These are phyloP conservation scores for Macadamia integrifolia DNA, from an alignment of 164 flowering plant genomes.

Conservation along the genomic window DNA sequence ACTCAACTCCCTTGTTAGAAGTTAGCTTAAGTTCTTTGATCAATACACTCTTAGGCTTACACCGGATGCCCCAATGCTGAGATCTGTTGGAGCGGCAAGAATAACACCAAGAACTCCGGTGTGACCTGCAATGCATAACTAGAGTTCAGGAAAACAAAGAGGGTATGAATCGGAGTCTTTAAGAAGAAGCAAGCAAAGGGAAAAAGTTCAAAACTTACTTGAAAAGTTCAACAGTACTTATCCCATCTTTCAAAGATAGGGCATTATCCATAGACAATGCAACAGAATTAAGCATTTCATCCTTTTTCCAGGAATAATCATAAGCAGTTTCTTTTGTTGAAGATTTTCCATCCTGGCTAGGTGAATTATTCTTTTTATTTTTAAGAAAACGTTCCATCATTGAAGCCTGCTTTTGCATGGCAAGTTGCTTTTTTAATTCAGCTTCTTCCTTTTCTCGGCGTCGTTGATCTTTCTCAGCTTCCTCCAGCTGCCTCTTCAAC, in stretches of 20 bases:
- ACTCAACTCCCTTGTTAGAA: slow-evolving; percentile 21
- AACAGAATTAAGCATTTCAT: slow-evolving; percentile 30
- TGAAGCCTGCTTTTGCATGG: slow-evolving; percentile 83
- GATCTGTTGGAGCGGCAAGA: slow-evolving; percentile 36
- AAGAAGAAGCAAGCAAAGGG: no score
- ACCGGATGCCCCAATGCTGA: slow-evolving; percentile 73
- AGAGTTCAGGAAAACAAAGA: neutral
- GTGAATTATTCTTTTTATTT: slow-evolving; percentile 29
- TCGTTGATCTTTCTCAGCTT: slow-evolving; percentile 61
- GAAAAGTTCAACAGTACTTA: slow-evolving; percentile 32
- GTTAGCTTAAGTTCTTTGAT: slow-evolving; percentile 72
- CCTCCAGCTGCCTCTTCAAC: slow-evolving; percentile 63
- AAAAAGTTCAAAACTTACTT: slow-evolving; percentile 32
- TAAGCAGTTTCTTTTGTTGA: slow-evolving; percentile 16
- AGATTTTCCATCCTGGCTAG: slow-evolving; percentile 24
- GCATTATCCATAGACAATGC: slow-evolving; percentile 53
- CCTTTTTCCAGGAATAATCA: slow-evolving; percentile 17
- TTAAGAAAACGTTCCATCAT: slow-evolving; percentile 90
- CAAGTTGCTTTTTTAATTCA: slow-evolving; percentile 55
- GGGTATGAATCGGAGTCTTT: neutral
- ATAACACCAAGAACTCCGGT: slow-evolving; percentile 59
- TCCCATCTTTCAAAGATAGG: slow-evolving; percentile 30
- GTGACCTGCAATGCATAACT: slow-evolving; percentile 43
- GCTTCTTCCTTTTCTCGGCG: slow-evolving; percentile 72
- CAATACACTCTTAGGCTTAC: slow-evolving; percentile 60